phyloP scores from a whole-genome alignment of 768 basidiomycete species.

The Pulveroboletus sp. region DNA sequence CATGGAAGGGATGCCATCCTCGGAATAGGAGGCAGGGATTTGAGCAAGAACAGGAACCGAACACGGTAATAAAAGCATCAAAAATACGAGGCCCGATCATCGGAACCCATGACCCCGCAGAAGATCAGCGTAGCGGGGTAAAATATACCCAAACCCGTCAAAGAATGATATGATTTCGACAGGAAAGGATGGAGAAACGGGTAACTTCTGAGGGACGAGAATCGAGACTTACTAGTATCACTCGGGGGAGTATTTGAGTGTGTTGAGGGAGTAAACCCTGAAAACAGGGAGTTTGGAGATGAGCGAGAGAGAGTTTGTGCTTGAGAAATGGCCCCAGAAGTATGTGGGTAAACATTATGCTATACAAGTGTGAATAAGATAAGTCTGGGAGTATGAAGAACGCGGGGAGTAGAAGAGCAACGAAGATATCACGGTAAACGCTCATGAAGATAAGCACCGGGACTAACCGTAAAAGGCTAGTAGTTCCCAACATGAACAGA shows the following conservation, averaged over 20 bases:
- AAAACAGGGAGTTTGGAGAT: conserved; percentile 15
- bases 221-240: conserved; percentile 22
- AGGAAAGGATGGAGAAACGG: neutral
- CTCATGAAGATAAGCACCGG: neutral
- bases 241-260: conserved; percentile 26
- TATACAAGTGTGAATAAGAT: conserved; percentile 1
- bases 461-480: neutral
- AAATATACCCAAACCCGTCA: neutral
- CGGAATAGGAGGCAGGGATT: neutral
- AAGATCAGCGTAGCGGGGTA: neutral
- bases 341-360: conserved; percentile 11
- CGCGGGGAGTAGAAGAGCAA: neutral
- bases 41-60: neutral
- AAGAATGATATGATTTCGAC: neutral
- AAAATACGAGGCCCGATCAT: neutral
- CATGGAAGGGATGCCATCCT: neutral
- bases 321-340: conserved; percentile 3
- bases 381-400: neutral
- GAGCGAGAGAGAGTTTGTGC: conserved; percentile 9
- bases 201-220: neutral
- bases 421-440: neutral
- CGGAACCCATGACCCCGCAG: neutral
- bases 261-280: conserved; percentile 21
- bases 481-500: neutral
- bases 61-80: neutral